Conservation (phyloP, 495 filamentous ascomycete species). For the Penicillium salamii region DNA sequence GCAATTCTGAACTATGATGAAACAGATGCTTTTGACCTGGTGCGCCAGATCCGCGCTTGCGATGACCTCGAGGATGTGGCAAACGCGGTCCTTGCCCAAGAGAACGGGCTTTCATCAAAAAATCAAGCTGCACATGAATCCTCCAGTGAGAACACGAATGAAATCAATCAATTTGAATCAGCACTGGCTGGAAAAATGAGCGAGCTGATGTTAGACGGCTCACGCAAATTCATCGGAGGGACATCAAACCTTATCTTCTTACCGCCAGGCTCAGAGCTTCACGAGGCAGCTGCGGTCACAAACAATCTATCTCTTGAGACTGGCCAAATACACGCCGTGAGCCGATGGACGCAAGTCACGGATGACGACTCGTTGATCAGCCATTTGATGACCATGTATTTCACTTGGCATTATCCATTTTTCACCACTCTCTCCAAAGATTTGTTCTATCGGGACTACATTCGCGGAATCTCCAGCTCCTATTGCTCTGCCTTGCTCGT, state of each 20-base stretch:
- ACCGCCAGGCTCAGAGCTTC: constrained; percentile 50
- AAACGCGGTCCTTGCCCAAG: constrained; percentile 65
- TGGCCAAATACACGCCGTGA: constrained; percentile 47
- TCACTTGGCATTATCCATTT: constrained; percentile 96
- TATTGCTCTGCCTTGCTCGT: constrained; percentile 91
- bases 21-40: constrained; percentile 76
- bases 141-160: constrained; percentile 23
- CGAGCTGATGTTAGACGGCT: constrained; percentile 85
- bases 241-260: constrained; percentile 92
- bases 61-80: constrained; percentile 90
- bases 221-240: constrained; percentile 88
- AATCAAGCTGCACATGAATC: constrained; percentile 13
- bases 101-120: constrained; percentile 34
- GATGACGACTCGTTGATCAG: constrained; percentile 72
- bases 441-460: constrained; percentile 86
- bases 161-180: constrained; percentile 68
- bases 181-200: constrained; percentile 92
- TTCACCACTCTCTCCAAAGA: constrained; percentile 90
- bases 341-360: constrained; percentile 86
- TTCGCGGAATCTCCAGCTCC: constrained; percentile 56
- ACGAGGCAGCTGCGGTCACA: constrained; percentile 38
- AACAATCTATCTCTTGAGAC: constrained; percentile 16
- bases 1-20: constrained; percentile 83
- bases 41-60: constrained; percentile 84
- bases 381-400: constrained; percentile 96